Percentiles rank a stretch among this genome's conserved stretches.
phyloP scores from a whole-genome alignment of 2,329 filamentous ascomycete species.

The Aspergillus proliferans region DNA sequence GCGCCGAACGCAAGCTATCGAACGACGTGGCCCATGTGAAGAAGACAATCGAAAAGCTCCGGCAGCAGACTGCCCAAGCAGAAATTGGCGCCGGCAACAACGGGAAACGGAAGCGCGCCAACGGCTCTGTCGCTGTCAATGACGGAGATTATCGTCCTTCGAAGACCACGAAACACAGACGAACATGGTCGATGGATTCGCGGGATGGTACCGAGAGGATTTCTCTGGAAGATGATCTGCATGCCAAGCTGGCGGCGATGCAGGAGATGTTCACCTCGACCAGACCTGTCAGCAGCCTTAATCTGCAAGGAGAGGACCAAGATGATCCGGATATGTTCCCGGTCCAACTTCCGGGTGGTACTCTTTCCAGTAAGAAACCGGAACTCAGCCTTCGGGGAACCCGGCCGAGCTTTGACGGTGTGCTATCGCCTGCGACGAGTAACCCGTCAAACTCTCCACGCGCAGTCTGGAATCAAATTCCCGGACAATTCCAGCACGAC shows the following conservation, averaged over 20 bases:
- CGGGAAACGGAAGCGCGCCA: constrained; percentile 57
- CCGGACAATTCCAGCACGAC: constrained; percentile 11
- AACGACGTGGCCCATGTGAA: constrained; percentile 94
- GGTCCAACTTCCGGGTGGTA: constrained; percentile 31
- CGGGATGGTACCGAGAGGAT: constrained; percentile 38
- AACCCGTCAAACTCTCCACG: constrained; percentile 34
- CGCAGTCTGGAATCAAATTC: constrained; percentile 14
- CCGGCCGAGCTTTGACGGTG: constrained; percentile 26
- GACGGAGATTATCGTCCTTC: constrained; percentile 56
- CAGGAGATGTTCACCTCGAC: constrained; percentile 45
- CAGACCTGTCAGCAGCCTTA: constrained; percentile 36
- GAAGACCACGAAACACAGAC: constrained; percentile 85
- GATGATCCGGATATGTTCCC: constrained; percentile 43
- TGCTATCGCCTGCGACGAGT: constrained; percentile 36
- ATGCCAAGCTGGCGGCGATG: constrained; percentile 37
- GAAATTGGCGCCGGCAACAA: constrained; percentile 56
- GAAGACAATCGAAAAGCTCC: constrained; percentile 92
- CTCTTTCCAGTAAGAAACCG: constrained; percentile 21
- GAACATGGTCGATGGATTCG: constrained; percentile 93
- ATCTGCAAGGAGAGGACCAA: constrained; percentile 37
- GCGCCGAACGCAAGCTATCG: constrained; percentile 87
- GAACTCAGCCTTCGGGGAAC: constrained; percentile 26
- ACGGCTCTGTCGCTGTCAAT: constrained; percentile 43
- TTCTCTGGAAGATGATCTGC: constrained; percentile 39
- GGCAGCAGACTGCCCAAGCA: constrained; percentile 80